Conservation (phyloP, 805 yeast species). For the Yamadazyma philogaea region DNA sequence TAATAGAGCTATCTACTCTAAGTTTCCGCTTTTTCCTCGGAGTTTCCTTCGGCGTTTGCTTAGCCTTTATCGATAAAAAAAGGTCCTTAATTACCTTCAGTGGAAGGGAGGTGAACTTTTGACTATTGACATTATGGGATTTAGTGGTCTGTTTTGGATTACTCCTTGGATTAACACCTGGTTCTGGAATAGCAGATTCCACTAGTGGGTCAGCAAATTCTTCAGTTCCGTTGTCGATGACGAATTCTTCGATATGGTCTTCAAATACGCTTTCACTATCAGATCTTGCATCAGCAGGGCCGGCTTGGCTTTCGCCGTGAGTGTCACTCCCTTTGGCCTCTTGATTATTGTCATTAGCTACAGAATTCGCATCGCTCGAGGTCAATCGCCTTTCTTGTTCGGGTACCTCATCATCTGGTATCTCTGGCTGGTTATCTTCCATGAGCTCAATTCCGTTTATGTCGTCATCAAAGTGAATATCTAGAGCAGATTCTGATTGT, state of each 20-base stretch:
- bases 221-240: neutral
- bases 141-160: neutral
- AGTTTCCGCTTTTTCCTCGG: constrained; percentile 1
- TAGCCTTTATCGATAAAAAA: constrained; percentile 11
- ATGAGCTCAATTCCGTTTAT: too few species aligned
- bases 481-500: neutral
- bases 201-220: neutral
- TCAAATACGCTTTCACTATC: neutral
- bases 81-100: constrained; percentile 17
- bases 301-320: neutral
- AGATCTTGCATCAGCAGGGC: neutral
- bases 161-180: neutral
- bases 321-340: too few species aligned
- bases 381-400: too few species aligned
- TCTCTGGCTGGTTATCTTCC: too few species aligned
- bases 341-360: too few species aligned
- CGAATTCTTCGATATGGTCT: neutral
- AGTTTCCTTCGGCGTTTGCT: neutral
- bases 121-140: too few species aligned
- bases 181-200: neutral
- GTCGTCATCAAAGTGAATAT: too few species aligned
- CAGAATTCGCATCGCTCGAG: too few species aligned
- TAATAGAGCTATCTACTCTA: constrained; percentile 14
- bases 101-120: constrained; percentile 8
- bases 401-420: too few species aligned